A percentile compares a stretch with the other conserved stretches of the same genome.
phyloP scores from a whole-genome alignment of 768 basidiomycete species.

The Tylopilus vinaceipallidus region DNA sequence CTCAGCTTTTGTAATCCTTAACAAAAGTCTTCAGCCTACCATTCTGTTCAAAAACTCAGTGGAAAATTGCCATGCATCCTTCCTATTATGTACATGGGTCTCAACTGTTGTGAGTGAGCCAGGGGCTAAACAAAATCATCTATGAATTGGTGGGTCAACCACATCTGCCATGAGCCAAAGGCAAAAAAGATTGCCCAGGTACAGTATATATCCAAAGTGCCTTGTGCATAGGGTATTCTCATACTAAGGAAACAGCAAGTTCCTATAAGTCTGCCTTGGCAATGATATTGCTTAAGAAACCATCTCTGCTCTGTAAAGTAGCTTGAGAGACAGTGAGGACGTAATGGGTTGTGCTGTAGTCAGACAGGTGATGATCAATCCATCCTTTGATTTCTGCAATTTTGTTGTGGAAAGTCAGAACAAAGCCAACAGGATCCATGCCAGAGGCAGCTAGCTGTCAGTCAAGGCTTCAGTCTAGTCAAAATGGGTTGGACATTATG shows the following conservation, averaged over 20 bases:
- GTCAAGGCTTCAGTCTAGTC: too few relatives aligned
- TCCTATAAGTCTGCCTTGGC: constrained; percentile 12
- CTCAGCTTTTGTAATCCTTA: too few relatives aligned
- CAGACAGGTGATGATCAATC: constrained; percentile 64
- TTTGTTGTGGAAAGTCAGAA: constrained; percentile 40
- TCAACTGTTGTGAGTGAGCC: not conserved
- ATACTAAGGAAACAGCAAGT: constrained; percentile 51
- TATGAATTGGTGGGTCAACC: constrained; percentile 8
- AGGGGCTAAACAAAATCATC: constrained; percentile 20
- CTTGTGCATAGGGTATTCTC: constrained; percentile 54
- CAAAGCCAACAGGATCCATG: constrained; percentile 11
- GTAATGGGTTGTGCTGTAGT: constrained; percentile 63
- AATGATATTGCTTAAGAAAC: constrained; percentile 2
- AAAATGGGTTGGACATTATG: too few relatives aligned
- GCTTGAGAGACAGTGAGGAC: constrained; percentile 38
- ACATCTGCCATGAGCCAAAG: not conserved
- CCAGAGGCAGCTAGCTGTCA: too few relatives aligned
- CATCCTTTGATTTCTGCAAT: constrained; percentile 40
- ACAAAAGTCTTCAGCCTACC: too few relatives aligned
- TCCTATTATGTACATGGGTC: too few relatives aligned
- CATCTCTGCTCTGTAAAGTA: constrained; percentile 6
- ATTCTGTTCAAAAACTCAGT: constrained; percentile 9
- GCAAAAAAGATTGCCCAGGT: constrained; percentile 5
- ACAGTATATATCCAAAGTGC: constrained; percentile 63
- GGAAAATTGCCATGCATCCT: constrained; percentile 8